These are phyloP conservation scores for Solanum acaule DNA, from an alignment of 257 asterid species.

Conservation along the genomic window DNA sequence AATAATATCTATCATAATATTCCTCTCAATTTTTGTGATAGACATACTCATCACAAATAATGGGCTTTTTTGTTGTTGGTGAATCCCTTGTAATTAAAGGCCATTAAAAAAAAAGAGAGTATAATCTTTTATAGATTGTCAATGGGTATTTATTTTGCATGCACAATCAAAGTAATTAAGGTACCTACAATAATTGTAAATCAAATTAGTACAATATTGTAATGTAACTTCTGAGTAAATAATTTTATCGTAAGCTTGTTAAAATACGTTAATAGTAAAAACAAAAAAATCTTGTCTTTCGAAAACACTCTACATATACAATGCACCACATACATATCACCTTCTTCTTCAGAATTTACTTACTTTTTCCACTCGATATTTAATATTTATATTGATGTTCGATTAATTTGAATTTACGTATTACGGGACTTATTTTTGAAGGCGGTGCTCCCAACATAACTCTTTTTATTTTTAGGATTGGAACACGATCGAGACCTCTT, in stretches of 20 bases:
- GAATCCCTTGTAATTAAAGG: not conserved
- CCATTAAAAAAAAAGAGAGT: not conserved
- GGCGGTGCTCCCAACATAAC: not conserved
- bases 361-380: not conserved
- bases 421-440: accelerated
- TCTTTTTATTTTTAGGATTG: not conserved
- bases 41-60: not conserved
- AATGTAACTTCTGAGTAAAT: not conserved
- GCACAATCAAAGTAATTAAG: not conserved
- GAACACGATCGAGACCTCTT: not conserved
- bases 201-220: not conserved
- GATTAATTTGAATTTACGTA: no score
- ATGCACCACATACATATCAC: not conserved
- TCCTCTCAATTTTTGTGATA: not conserved
- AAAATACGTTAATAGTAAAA: not conserved
- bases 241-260: not conserved
- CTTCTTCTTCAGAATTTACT: not conserved
- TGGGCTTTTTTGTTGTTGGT: not conserved
- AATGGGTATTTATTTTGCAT: not conserved
- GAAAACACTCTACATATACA: not conserved
- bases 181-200: not conserved
- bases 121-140: not conserved
- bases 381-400: no score
- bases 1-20: not conserved
- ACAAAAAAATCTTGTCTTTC: not conserved